Base-by-base conservation (phyloP, 179 eudicot genomes). In the Beta corolliflora region DNA sequence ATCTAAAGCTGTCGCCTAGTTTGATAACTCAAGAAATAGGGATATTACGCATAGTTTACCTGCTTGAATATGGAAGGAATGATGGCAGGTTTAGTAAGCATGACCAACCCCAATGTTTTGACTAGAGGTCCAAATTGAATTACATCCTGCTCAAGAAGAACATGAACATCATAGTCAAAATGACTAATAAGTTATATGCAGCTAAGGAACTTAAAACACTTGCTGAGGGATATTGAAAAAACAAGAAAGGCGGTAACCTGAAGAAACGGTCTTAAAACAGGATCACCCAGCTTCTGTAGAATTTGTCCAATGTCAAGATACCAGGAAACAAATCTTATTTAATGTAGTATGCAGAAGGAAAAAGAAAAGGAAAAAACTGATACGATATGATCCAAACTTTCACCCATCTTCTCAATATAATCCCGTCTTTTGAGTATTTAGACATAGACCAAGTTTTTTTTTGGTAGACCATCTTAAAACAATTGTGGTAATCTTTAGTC, bases 121-220 rank as follows among this genome's bases (percentile, higher is more conserved):
- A 96, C 98, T 25, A 96, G 97, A 75, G 99, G 99, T 59, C 96
- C 94, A 68, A 96, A 96, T 84, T 96, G 97, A 85, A 96, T 92
- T 46, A 96, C 97, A 91, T 96, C 99, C 99, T 96, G 89, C 66
- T 15, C 79, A 66, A 84, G 41, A 31, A 80, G 48, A 31, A 80
- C 15, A 74, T 25, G 15, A 59, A 13, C 73, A 44, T 56, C 71
- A 10, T 10, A 50, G 12, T 81, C 2, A 78, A 55, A 60, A 78
- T 18, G 48, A 36, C 71, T 11, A 7, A 13, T 19, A 13, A 46
- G 50, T 55, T 8, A 0, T 13, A 69, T 58, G 25, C 41, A 48
- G 14, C 44, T 6, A 21, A 53, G 16, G 15, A 59, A 9, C 12
- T 21, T 41, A 56, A 18, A 9, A 31, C 70, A 73, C 18, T 16